A percentile compares a stretch with the other conserved stretches of the same genome.
phyloP scores from a whole-genome alignment of 768 basidiomycete genomes.

The Collybia sp. region DNA sequence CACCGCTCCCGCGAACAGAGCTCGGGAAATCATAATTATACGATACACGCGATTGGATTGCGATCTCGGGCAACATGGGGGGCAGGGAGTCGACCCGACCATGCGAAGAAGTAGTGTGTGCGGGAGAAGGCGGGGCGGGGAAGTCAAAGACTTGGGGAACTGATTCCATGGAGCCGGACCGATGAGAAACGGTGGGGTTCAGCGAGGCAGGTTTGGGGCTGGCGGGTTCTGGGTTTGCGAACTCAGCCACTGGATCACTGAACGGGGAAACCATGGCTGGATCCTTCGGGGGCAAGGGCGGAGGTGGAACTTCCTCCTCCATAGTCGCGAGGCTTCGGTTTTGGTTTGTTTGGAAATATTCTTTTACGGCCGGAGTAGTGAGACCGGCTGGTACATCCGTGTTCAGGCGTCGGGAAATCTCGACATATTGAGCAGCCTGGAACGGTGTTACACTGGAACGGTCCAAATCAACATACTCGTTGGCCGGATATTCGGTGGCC shows the following conservation, averaged over 20 bases:
- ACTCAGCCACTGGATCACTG: slow-evolving; percentile 16
- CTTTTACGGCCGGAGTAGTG: slow-evolving; percentile 23
- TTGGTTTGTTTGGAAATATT: slow-evolving; percentile 7
- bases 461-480: slow-evolving; percentile 59
- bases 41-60: slow-evolving; percentile 23
- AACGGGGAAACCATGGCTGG: slow-evolving; percentile 17
- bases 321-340: background rate
- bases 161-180: background rate
- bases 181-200: slow-evolving; percentile 1
- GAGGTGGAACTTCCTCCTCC: slow-evolving; percentile 5
- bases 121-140: slow-evolving; percentile 21
- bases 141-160: slow-evolving; percentile 7
- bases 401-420: slow-evolving; percentile 58
- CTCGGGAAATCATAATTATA: slow-evolving; percentile 14
- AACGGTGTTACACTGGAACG: slow-evolving; percentile 70
- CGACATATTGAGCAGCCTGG: slow-evolving; percentile 72
- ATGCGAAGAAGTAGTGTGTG: slow-evolving; percentile 2
- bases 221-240: slow-evolving; percentile 7
- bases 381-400: slow-evolving; percentile 30
- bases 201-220: background rate
- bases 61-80: slow-evolving; percentile 36
- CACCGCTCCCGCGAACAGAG: background rate
- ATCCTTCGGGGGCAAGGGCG: slow-evolving; percentile 1
- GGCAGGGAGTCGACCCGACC: slow-evolving; percentile 29
- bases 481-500: slow-evolving; percentile 12